phyloP scores from a whole-genome alignment of 176 grass and related monocot genomes.

The barley (Hordeum vulgare) region MorexV3_pseudomolecules_assembly NC_058522.1:584950273-584950772 shows the following conservation, averaged over 20 bases:
- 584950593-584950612: not conserved
- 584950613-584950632: not conserved
- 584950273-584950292: not conserved
- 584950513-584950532: not conserved
- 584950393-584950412: no score
- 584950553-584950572: not conserved
- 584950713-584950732: not conserved
- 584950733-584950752: not conserved
- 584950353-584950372: not conserved
- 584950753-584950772: no score
- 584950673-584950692: not conserved
- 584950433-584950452: no score
- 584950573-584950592: not conserved
- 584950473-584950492: not conserved
- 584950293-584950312: not conserved
- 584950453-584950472: no score
- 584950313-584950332: conserved; percentile 6
- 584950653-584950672: not conserved
- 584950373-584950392: not conserved
- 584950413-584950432: no score
- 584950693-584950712: not conserved
- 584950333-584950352: not conserved
- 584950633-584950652: not conserved
- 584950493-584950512: no score
- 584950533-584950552: not conserved